Conservation (phyloP, 2,329 filamentous ascomycete genomes). For the Alternaria sp. region DNA sequence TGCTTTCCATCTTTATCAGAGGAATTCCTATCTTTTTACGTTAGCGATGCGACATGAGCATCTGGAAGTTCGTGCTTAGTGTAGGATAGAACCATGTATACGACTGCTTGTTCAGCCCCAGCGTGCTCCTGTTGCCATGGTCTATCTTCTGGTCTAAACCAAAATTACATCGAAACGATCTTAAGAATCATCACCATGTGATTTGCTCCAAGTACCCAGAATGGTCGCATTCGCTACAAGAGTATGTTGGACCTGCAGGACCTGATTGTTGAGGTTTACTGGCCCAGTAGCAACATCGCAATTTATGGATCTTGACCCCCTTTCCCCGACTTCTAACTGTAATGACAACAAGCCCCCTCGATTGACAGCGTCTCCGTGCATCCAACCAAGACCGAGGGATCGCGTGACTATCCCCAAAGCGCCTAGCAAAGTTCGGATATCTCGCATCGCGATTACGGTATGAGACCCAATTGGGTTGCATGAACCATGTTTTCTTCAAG, state of each 20-base stretch:
- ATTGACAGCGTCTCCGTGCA: not conserved
- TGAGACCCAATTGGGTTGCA: not conserved
- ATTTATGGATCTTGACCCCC: not conserved
- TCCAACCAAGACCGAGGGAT: not conserved
- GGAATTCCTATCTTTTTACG: not conserved
- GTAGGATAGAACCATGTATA: conserved; percentile 1
- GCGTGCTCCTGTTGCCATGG: not conserved
- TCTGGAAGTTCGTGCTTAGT: not conserved
- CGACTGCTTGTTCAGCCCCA: not conserved
- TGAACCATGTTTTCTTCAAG: not conserved
- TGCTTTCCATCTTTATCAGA: not conserved
- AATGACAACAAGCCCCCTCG: not conserved
- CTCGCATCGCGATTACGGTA: not conserved
- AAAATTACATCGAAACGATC: not conserved
- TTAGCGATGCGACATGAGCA: not conserved
- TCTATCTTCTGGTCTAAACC: not conserved
- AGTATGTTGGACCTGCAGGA: not conserved
- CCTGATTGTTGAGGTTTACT: not conserved
- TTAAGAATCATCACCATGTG: not conserved
- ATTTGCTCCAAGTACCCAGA: not conserved
- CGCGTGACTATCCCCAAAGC: not conserved
- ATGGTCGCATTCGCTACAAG: not conserved
- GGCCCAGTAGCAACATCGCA: not conserved
- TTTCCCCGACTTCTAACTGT: not conserved
- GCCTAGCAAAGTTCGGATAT: not conserved